Base-by-base conservation (phyloP, 192 early-diverging fungal genomes). In the Spizellomyces punctatus region DNA sequence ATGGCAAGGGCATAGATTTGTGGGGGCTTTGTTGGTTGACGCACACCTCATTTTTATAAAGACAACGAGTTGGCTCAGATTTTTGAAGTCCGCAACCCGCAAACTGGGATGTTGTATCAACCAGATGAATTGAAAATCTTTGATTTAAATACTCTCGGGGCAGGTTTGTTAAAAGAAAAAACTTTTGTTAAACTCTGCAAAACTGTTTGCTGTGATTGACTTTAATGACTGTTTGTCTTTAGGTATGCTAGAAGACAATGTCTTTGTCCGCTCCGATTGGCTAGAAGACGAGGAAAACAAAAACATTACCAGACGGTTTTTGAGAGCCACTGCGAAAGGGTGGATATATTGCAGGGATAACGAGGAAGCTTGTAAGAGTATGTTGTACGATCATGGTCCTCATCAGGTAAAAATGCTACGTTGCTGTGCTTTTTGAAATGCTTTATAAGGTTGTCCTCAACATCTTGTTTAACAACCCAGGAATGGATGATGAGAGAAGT, bases 401-500 rank as follows among this genome's bases (percentile, higher is more conserved):
- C 67, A 69, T 58, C 67, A 69, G 67, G 54, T 58, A 57, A 19
- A 27, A 19, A 27, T 36, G 27, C 27, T 36, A 36, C 27, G 27
- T 55, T 55, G 19, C 19, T 2, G 3, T 36, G 27, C 27, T 2
- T 36, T 36, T 36, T 36, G 0, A 36, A 36, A 36, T 36, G 0
- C 52, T n/a, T 2, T 55, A 19, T 19, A 0, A 19, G 52, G 19
- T 19, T 55, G 19, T 55, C 1, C 52, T 55, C 19, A 19, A 16
- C 16, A n/a, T 16, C 19, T 2, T 19, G 14, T 0, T 36, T 2
- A 36, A 36, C 27, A 36, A 36, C 27, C 1, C 27, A 65, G 64
- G 5, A 65, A 65, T 69, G 67, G 67, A 69, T 69, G 67, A 69
- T 69, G 67, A 22, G 67, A 41, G 67, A 69, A 14, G 67, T 69